Conservation (phyloP, 768 basidiomycete species). For the Trametes villosa region DNA sequence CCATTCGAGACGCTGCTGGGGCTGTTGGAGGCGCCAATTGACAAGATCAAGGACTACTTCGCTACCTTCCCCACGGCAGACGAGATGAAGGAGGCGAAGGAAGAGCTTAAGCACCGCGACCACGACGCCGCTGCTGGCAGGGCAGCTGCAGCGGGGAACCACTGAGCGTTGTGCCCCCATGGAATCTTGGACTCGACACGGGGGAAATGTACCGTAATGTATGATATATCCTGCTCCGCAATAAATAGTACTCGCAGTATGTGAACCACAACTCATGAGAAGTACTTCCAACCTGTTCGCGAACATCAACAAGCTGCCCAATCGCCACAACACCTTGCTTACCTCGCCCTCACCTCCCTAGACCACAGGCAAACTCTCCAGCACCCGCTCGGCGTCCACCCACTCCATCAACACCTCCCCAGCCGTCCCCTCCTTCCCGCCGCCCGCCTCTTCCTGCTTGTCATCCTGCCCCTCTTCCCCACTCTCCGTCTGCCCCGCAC, state of each 20-base stretch:
- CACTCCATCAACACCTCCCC: too few relatives aligned
- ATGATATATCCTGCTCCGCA: not conserved
- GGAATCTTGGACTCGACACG: not conserved
- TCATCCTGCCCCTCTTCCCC: slow-evolving; percentile 26
- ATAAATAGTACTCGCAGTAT: too few relatives aligned
- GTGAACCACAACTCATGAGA: too few relatives aligned
- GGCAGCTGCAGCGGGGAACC: slow-evolving; percentile 1
- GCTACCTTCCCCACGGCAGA: slow-evolving; percentile 58
- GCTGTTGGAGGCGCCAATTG: slow-evolving; percentile 57
- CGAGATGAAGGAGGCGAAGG: slow-evolving; percentile 45
- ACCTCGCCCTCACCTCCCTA: too few relatives aligned
- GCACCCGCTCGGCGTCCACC: too few relatives aligned
- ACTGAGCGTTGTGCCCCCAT: not conserved
- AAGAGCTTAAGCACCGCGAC: slow-evolving; percentile 38
- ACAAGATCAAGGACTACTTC: slow-evolving; percentile 62
- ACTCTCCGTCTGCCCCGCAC: not conserved
- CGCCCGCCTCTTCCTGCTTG: too few relatives aligned
- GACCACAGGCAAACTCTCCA: too few relatives aligned
- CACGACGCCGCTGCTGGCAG: slow-evolving; percentile 33
- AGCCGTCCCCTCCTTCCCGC: too few relatives aligned
- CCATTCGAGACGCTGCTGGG: slow-evolving; percentile 64
- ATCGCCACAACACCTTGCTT: too few relatives aligned
- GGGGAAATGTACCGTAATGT: not conserved
- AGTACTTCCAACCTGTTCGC: too few relatives aligned
- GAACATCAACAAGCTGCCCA: too few relatives aligned